Conservation (phyloP, 768 basidiomycete species). For the Suillus alpinus region DNA sequence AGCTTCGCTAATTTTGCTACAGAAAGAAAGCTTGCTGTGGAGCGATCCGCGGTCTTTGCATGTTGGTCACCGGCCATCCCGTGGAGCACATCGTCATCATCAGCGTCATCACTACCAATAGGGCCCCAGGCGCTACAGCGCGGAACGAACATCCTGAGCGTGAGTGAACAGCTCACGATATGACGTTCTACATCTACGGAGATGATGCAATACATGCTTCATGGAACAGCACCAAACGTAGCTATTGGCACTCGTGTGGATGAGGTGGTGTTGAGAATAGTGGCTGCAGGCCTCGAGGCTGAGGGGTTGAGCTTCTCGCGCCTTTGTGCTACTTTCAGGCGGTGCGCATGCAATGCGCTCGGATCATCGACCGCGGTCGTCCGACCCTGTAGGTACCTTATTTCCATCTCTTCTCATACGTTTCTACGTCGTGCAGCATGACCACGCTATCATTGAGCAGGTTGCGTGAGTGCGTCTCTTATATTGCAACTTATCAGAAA, state of each 20-base stretch:
- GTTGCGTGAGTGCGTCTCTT: background rate
- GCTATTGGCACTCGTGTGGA: background rate
- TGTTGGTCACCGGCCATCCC: background rate
- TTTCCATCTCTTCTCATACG: background rate
- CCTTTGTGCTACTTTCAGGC: background rate
- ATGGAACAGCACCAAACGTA: constrained; percentile 1
- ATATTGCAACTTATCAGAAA: background rate
- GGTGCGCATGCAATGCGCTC: constrained; percentile 1
- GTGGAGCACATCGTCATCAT: constrained; percentile 4
- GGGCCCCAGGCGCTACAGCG: background rate
- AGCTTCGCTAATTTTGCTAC: background rate
- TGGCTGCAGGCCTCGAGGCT: constrained; percentile 15
- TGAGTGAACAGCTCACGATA: constrained; percentile 5
- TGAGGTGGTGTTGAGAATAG: constrained; percentile 5
- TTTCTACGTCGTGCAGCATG: background rate
- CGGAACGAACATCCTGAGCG: constrained; percentile 3
- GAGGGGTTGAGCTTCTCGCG: constrained; percentile 4
- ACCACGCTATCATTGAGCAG: background rate
- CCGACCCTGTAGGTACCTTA: constrained; percentile 5
- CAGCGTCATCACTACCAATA: background rate
- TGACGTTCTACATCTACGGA: constrained; percentile 13
- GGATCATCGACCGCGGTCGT: constrained; percentile 13
- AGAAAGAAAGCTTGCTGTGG: background rate
- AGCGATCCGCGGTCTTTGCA: background rate
- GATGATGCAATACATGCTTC: constrained; percentile 11